Evolutionary conservation across 2,329 filamentous ascomycete species (phyloP), one percentile per base, ranked within the genome.

Genomic region (Xylariales sp.): DNA sequence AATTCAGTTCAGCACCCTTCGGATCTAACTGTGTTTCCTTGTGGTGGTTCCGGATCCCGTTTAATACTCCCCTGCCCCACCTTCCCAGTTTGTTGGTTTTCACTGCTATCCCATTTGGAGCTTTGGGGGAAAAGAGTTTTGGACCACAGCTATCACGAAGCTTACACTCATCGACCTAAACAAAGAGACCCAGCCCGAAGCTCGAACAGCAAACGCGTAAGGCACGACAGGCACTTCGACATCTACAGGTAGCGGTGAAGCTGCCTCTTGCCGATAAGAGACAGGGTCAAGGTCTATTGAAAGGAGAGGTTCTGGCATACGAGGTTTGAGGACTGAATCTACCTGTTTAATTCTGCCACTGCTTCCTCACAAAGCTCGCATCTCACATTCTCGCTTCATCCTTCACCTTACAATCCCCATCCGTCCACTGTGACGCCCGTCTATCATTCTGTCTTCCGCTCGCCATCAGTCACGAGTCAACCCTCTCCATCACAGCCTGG

Each of bases 241-340:
- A 12, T 27, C 15, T 14, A 19, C 14, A 31, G 16, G 15, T 28
- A 38, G 36, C 36, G 25, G 36, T 38, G 20, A 19, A 38, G 36
- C 36, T 38, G 27, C 21, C 15, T 20, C 15, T n/a, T 20, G 14
- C 36, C 25, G 36, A 19, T 18, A 20, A 20, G 25, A 38, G 25
- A 38, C 8, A 16, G 20, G 16, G 21, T 11, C 36, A 16, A 19
- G 15, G n/a, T n/a, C n/a, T n/a, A n/a, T n/a, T n/a, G n/a, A n/a
- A n/a, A n/a, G n/a, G n/a, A n/a, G n/a, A n/a, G n/a, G n/a, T n/a
- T n/a, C n/a, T n/a, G n/a, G n/a, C n/a, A n/a, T n/a, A n/a, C n/a
- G 62, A 64, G 61, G 61, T 64, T 64, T 64, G 61, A 59, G 57
- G 53, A 55, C 50, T 54, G 53, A n/a, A n/a, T n/a, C n/a, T n/a